Evolutionary conservation across 2,329 filamentous ascomycete species (phyloP), one percentile per base, ranked within the genome.

Genomic region (Aspergillus bombycis): DNA sequence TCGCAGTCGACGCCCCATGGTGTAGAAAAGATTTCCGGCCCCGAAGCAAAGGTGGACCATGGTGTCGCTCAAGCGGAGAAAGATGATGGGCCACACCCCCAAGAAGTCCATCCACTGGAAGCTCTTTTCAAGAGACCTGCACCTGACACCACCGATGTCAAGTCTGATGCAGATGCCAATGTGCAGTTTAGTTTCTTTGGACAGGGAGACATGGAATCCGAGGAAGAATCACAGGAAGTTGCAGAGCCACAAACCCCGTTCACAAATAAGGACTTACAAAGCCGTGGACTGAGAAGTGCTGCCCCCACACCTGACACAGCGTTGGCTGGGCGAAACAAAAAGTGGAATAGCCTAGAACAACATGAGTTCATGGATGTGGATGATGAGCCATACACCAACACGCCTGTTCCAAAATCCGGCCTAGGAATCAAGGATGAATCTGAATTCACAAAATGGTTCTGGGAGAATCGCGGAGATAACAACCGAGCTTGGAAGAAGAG

Each of bases 271-370:
- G 94, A 98, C 68, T 82, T 94, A 34, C 86, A 93, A 65, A 87
- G 86, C 57, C 74, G 82, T 38, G 77, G 77, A 52, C 75, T 91
- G n/a, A 86, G 95, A 61, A 97, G 93, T 74, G 93, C 93, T 7
- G 95, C 95, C 2, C 95, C 95, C 0, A 99, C 95, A 0, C 95
- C 95, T 0, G 95, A 99, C 74, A 98, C 95, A 0, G 93, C 93
- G 1, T 88, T 93, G 64, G 88, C 91, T 2, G 88, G 67, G 60
- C 75, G 74, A 34, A 74, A 63, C 50, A 74, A 71, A 50, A 72
- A 77, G 34, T 74, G 74, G 72, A 70, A 69, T 9, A 66, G 66
- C 7, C 11, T 32, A 21, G 60, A 57, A 9, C 34, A 69, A 21
- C 60, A 65, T 6, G 69, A 74, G 14, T 62, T 65, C 7, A 65